These are phyloP conservation scores for Limnanthes douglasii DNA, from an alignment of 345 rosid genomes.

Conservation along the genomic window DNA sequence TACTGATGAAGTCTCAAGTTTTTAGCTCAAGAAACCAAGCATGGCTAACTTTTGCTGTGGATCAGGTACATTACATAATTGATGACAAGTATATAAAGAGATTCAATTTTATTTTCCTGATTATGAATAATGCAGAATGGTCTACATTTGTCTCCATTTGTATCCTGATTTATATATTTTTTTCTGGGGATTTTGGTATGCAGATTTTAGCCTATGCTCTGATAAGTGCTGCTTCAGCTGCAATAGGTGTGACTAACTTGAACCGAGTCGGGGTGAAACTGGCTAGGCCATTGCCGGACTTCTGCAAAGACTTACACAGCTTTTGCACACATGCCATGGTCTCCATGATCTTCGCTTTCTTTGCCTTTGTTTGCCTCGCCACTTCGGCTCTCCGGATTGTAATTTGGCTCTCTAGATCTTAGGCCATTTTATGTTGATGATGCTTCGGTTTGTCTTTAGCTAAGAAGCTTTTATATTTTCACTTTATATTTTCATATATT, in stretches of 20 bases:
- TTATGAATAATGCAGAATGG: too few species aligned
- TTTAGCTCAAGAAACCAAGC: conserved; percentile 47
- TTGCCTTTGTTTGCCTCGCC: conserved; percentile 34
- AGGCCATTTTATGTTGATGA: too few species aligned
- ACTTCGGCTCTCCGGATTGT: conserved; percentile 44
- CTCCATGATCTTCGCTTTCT: conserved; percentile 58
- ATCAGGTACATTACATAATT: conserved; percentile 43
- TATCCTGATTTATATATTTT: not conserved
- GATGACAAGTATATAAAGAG: too few species aligned
- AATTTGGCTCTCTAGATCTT: conserved; percentile 32
- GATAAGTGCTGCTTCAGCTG: conserved; percentile 74
- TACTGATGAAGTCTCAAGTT: conserved; percentile 30
- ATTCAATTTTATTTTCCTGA: not conserved
- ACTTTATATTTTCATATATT: too few species aligned
- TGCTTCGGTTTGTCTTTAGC: too few species aligned
- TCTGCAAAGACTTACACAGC: conserved; percentile 56
- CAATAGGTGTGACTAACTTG: conserved; percentile 65
- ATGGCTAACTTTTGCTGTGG: conserved; percentile 67
- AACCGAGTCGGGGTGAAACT: conserved; percentile 68
- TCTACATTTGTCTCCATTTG: conserved; percentile 1
- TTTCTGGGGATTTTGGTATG: not conserved
- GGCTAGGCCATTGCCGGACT: conserved; percentile 58
- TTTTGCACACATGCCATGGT: conserved; percentile 66
- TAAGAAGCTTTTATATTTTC: too few species aligned
- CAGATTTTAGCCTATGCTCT: conserved; percentile 53